A percentile compares a stretch with the other conserved stretches of the same genome.
phyloP scores from a whole-genome alignment of 1,139 yeast genomes.

The Suhomyces terraborum region DNA sequence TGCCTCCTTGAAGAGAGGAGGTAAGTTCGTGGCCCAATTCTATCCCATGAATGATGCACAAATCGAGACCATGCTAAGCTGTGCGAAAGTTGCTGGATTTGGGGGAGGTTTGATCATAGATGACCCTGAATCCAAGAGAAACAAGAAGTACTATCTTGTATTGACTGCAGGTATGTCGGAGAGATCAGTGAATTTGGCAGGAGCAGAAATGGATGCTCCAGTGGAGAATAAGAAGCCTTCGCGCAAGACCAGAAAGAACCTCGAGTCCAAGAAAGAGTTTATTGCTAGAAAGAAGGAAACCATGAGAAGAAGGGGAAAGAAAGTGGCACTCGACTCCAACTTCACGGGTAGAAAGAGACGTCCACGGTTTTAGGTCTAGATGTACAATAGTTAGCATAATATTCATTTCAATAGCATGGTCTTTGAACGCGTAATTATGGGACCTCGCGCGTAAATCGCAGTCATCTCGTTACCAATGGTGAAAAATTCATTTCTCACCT shows the following conservation, averaged over 20 bases:
- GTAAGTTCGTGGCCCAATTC: conserved; percentile 95
- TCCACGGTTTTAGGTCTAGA: conserved; percentile 59
- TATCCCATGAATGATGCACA: conserved; percentile 91
- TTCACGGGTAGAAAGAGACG: conserved; percentile 94
- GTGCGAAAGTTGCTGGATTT: conserved; percentile 94
- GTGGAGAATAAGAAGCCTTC: conserved; percentile 46
- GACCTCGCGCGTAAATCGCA: conserved; percentile 1
- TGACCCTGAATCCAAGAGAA: conserved; percentile 89
- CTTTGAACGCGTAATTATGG: conserved; percentile 3
- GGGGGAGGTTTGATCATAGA: conserved; percentile 95
- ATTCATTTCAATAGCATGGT: conserved; percentile 3
- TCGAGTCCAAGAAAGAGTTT: conserved; percentile 77
- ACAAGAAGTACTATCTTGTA: conserved; percentile 87
- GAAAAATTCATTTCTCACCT: conserved; percentile 4
- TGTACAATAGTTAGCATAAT: conserved; percentile 11
- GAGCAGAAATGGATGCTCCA: conserved; percentile 75
- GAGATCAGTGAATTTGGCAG: conserved; percentile 68
- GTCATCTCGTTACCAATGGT: conserved; percentile 3
- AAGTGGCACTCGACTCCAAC: conserved; percentile 86
- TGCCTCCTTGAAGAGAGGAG: conserved; percentile 87
- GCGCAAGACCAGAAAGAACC: conserved; percentile 54
- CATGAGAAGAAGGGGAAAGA: conserved; percentile 88
- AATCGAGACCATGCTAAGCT: conserved; percentile 69
- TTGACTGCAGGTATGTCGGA: conserved; percentile 83
- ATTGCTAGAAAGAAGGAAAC: conserved; percentile 90